Evolutionary conservation across 2,329 filamentous ascomycete species (phyloP), one percentile per base, ranked within the genome.

Genomic region (Lachnellula cervina): DNA sequence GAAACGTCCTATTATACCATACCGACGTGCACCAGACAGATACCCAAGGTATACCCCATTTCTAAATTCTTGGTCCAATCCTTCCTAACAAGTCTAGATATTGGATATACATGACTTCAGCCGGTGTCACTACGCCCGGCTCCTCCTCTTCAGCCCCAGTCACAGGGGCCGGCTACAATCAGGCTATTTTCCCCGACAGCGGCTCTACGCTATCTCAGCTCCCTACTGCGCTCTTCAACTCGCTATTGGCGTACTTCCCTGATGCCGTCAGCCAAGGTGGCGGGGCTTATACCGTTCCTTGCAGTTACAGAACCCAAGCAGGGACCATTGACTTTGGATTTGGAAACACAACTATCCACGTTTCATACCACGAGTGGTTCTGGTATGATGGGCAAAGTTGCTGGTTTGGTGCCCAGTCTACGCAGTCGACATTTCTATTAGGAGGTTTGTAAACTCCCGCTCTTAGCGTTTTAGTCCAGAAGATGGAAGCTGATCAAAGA

Each of bases 61-160:
- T 44, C 16, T 21, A 51, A 4, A 5, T 47, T 16, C 5, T 42
- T 2, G 2, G n/a, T 16, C n/a, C 9, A 21, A 32, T n/a, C 37
- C 14, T 13, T 44, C 17, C 21, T 50, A 42, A 58, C 38, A n/a
- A 1, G 14, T 19, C 14, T 34, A 61, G 59, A 28, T 62, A 61
- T 51, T 62, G 60, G 60, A 60, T 64, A 19, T 55, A 57, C 45
- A 55, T 64, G 55, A 55, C 49, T n/a, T 57, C 56, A n/a, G 46
- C 61, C n/a, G 46, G 53, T 7, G 46, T 60, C 19, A 59, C 51
- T 1, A 35, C 38, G 2, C 58, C 60, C 1, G 48, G 53, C 19
- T 25, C 50, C 14, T 49, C 43, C 25, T 25, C 38, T 16, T 57
- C 59, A 0, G 38, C 43, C 13, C 13, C 28, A 11, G 21, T 49